A percentile compares a stretch with the other conserved stretches of the same genome.
Conservation (phyloP, 257 asterid species). For the Petunia axillaris region DNA sequence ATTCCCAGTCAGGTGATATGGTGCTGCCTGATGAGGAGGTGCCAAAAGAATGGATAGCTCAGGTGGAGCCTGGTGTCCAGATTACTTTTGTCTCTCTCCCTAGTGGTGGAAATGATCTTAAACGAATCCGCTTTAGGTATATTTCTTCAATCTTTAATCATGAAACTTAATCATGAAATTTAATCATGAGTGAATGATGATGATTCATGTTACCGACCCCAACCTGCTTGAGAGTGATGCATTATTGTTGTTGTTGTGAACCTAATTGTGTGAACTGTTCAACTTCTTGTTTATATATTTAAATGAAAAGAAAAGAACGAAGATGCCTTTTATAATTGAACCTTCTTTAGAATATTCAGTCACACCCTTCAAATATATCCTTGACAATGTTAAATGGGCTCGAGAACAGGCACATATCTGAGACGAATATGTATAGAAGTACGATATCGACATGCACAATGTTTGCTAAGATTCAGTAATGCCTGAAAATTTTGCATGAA, state of each 20-base stretch:
- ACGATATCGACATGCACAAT: not conserved
- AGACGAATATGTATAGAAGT: too few relatives aligned
- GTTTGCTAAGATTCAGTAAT: not conserved
- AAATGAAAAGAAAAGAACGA: not conserved
- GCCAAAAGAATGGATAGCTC: slow-evolving; percentile 86
- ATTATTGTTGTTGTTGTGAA: not conserved
- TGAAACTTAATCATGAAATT: not conserved
- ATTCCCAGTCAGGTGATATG: slow-evolving; percentile 55
- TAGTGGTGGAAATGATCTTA: slow-evolving; percentile 84
- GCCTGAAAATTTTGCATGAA: not conserved
- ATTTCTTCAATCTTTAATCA: not conserved
- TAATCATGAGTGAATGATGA: too few relatives aligned
- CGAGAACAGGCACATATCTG: not conserved
- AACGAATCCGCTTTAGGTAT: slow-evolving; percentile 90
- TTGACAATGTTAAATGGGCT: not conserved
- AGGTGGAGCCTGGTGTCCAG: slow-evolving; percentile 95
- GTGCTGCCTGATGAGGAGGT: slow-evolving; percentile 60
- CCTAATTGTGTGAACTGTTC: not conserved
- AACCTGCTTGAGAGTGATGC: too few relatives aligned
- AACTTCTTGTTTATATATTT: not conserved
- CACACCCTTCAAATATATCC: slow-evolving; percentile 7
- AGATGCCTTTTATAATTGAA: not conserved
- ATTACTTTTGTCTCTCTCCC: slow-evolving; percentile 86
- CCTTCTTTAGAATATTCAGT: not conserved
- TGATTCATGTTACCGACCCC: too few relatives aligned